These are phyloP conservation scores for Fusarium nisikadoi DNA, from an alignment of 2,329 filamentous ascomycete genomes.

Conservation along the genomic window DNA sequence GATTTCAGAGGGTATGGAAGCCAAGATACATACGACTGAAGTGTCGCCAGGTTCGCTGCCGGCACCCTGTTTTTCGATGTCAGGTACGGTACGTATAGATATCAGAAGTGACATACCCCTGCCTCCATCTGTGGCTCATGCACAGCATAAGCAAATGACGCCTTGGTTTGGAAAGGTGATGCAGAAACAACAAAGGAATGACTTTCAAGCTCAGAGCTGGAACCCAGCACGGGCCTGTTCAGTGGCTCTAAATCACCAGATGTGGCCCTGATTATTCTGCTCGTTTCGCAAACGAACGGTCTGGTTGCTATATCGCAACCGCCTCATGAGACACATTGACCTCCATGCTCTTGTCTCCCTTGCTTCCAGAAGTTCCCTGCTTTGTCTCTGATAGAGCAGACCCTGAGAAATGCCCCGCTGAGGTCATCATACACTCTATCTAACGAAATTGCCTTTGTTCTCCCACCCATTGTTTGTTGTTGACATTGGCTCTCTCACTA, in stretches of 20 bases:
- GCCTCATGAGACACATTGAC: constrained; percentile 16
- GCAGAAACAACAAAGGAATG: constrained; percentile 3
- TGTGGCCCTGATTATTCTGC: not conserved
- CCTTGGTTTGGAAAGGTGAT: not conserved
- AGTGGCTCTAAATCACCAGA: not conserved
- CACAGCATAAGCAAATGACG: constrained; percentile 21
- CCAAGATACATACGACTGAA: not conserved
- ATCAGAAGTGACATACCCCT: not conserved
- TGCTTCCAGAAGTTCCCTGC: constrained; percentile 7
- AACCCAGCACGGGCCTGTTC: constrained; percentile 9
- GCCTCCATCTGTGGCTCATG: constrained; percentile 5
- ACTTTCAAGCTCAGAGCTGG: not conserved
- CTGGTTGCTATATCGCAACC: constrained; percentile 10
- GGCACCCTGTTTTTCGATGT: not conserved
- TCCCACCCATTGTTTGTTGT: constrained; percentile 11
- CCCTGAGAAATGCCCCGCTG: constrained; percentile 2
- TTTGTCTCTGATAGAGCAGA: constrained; percentile 9
- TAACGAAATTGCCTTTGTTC: constrained; percentile 1
- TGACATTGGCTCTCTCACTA: not conserved
- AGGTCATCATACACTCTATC: constrained; percentile 2
- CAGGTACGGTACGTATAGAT: not conserved
- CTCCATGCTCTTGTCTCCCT: constrained; percentile 16
- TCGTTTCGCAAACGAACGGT: not conserved
- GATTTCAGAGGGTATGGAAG: not conserved
- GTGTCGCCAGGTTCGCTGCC: not conserved